Base-by-base conservation (phyloP, 805 yeast genomes). In the Kregervanrija pseudodelftensis region DNA sequence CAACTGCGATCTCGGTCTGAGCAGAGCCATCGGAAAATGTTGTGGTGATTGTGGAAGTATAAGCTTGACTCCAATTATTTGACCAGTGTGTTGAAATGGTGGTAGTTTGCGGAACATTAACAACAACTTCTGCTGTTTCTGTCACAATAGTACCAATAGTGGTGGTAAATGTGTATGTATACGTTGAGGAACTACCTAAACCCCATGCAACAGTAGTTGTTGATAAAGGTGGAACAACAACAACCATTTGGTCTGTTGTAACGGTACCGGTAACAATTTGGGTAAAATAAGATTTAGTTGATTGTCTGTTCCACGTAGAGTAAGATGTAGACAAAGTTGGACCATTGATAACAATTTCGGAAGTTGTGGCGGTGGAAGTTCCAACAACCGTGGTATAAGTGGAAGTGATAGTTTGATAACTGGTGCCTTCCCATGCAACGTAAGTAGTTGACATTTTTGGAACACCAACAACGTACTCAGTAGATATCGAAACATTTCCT, bases 161-260 rank as follows among this genome's bases (percentile, higher is more conserved):
- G 22, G 36, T 39, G 3, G 39, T 39, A 4, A 17, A 22, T 11
- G 34, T 30, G 11, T 38, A 33, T 11, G 40, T 33, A n/a, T 11
- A 37, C 3, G 41, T 40, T 7, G 37, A 14, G 22, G 9, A 17
- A 31, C 11, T 17, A 3, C 31, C 9, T 3, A 36, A 15, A 10
- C 11, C 36, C 40, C 48, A 39, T 30, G 15, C 15, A 28, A 11
- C 13, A 9, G 36, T 30, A 30, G 42, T 32, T 34, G 48, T 41
- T 14, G 36, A 1, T 17, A 37, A 36, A 11, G 39, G 37, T 2
- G 49, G 43, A 8, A 36, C 38, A 33, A 37, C 10, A n/a, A 45
- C 34, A 14, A 41, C 14, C 11, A 33, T 10, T 8, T 31, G 16
- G 13, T 28, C 7, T 3, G 42, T 14, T 3, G 28, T 34, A 9